phyloP scores from a whole-genome alignment of 768 basidiomycete genomes.

The Mrakia gelida region DNA sequence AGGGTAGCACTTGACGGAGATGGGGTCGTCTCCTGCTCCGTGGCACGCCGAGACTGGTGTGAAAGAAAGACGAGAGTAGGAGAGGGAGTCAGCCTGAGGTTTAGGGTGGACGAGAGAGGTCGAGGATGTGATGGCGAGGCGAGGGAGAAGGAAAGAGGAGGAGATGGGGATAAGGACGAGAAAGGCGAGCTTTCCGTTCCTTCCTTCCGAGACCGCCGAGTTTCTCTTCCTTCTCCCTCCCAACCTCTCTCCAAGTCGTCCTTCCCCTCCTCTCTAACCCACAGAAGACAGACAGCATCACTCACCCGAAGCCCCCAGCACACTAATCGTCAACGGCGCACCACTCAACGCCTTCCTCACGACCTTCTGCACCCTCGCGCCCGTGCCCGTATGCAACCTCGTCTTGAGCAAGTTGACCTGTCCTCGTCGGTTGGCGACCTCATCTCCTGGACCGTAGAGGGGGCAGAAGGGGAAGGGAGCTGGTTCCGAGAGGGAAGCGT shows the following conservation, averaged over 20 bases:
- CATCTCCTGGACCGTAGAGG: slow-evolving; percentile 73
- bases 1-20: slow-evolving; percentile 81
- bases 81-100: neutral
- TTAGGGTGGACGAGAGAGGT: neutral
- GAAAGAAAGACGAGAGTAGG: slow-evolving; percentile 27
- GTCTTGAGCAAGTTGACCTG: slow-evolving; percentile 67
- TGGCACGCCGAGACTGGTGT: slow-evolving; percentile 89
- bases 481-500: slow-evolving; percentile 52
- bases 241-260: neutral
- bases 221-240: neutral
- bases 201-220: neutral
- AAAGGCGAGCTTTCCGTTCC: neutral
- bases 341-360: slow-evolving; percentile 78
- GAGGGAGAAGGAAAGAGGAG: too few species aligned
- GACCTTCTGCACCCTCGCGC: slow-evolving; percentile 73
- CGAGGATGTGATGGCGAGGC: neutral
- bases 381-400: slow-evolving; percentile 71
- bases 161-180: neutral
- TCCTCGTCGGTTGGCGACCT: slow-evolving; percentile 73
- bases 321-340: slow-evolving; percentile 80
- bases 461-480: slow-evolving; percentile 89
- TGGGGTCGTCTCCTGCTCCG: slow-evolving; percentile 85
- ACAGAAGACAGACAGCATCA: neutral
- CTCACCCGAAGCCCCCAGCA: slow-evolving; percentile 83
- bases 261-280: neutral